phyloP scores from a whole-genome alignment of 2,329 filamentous ascomycete genomes.

The Cytospora mali region DNA sequence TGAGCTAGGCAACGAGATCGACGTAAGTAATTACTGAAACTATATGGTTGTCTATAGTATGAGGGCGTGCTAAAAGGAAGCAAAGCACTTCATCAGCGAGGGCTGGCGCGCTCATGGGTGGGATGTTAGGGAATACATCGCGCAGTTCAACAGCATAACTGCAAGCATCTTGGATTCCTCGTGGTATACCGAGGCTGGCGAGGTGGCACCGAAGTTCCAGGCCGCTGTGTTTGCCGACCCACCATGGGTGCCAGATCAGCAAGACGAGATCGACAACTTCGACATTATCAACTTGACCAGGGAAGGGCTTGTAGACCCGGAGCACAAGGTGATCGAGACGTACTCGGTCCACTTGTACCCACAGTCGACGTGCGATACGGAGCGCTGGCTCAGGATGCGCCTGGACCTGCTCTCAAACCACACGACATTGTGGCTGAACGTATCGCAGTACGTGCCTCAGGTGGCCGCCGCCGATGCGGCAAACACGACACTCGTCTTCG shows the following conservation, averaged over 20 bases:
- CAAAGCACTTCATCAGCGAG: conserved; percentile 38
- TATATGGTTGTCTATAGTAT: too few species aligned
- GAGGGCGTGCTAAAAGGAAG: too few species aligned
- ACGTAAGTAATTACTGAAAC: conserved; percentile 26
- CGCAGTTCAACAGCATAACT: conserved; percentile 39
- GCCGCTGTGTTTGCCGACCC: conserved; percentile 41
- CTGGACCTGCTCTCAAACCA: conserved; percentile 40
- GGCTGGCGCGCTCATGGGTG: conserved; percentile 37
- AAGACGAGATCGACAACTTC: conserved; percentile 41
- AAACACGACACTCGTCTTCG: conserved; percentile 46
- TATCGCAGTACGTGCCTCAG: conserved; percentile 33
- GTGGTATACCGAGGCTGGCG: conserved; percentile 36
- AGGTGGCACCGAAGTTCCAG: conserved; percentile 36
- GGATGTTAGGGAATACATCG: conserved; percentile 37
- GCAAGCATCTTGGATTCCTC: conserved; percentile 35
- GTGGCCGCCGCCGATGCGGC: conserved; percentile 35
- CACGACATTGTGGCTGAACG: conserved; percentile 34
- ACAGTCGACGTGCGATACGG: conserved; percentile 37
- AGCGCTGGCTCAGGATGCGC: conserved; percentile 38
- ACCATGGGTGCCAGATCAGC: conserved; percentile 41
- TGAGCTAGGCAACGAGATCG: conserved; percentile 43
- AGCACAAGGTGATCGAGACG: conserved; percentile 31
- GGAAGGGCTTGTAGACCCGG: conserved; percentile 25
- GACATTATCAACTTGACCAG: conserved; percentile 40
- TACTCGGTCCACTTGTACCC: conserved; percentile 38